Evolutionary conservation across 441 rosid genomes (phyloP).

Genomic region (Populus hybrid): DNA sequence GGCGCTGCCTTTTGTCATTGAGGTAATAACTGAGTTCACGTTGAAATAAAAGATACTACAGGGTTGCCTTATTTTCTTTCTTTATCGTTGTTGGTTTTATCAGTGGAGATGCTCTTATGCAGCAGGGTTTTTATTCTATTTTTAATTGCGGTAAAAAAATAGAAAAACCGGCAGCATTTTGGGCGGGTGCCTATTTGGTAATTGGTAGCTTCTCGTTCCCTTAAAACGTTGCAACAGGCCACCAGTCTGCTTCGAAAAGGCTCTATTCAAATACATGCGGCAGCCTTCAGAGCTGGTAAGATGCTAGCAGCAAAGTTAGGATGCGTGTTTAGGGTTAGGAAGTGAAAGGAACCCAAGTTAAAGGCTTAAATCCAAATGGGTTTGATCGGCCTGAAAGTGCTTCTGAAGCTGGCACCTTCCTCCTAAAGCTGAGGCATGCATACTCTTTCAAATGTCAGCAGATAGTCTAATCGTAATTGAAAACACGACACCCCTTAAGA

Average conservation of each 20-base stretch:
- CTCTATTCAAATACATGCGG: background rate
- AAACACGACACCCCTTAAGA: background rate
- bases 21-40: slow-evolving; percentile 14
- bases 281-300: background rate
- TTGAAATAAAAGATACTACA: slow-evolving; percentile 18
- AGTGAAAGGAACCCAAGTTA: background rate
- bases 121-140: background rate
- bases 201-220: background rate
- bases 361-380: background rate
- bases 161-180: background rate
- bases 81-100: background rate
- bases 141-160: background rate
- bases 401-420: background rate
- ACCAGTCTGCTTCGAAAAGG: background rate
- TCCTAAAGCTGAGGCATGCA: background rate
- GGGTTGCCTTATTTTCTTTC: background rate
- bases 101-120: background rate
- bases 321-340: background rate
- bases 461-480: background rate
- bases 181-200: background rate
- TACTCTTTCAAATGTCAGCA: background rate
- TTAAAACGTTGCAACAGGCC: background rate
- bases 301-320: background rate
- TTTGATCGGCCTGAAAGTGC: background rate
- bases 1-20: slow-evolving; percentile 15